phyloP scores from a whole-genome alignment of 2,329 filamentous ascomycete genomes.

The Xylariaceae sp. region DNA sequence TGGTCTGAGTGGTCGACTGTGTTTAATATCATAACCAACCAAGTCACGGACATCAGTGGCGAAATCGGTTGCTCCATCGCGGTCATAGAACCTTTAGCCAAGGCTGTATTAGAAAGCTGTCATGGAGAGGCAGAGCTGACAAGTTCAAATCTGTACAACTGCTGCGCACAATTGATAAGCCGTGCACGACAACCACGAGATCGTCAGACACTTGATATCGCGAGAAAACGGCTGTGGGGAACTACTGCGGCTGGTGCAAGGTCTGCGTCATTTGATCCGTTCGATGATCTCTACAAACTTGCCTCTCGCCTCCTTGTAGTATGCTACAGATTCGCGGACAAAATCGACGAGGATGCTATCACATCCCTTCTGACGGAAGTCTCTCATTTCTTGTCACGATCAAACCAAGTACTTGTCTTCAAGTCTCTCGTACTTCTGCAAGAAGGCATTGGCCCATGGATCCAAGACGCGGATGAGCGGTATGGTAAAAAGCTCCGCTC shows the following conservation, averaged over 20 bases:
- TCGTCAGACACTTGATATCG: constrained; percentile 58
- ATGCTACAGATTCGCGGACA: constrained; percentile 47
- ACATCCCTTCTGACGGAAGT: constrained; percentile 50
- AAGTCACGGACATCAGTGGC: constrained; percentile 58
- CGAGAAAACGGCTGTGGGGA: constrained; percentile 62
- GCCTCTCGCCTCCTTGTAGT: constrained; percentile 47
- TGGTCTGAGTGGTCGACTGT: constrained; percentile 48
- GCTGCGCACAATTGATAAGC: constrained; percentile 41
- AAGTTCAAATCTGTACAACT: constrained; percentile 30
- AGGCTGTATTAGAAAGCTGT: constrained; percentile 41
- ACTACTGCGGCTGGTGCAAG: constrained; percentile 39
- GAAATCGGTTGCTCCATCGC: constrained; percentile 61
- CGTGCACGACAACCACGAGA: constrained; percentile 53
- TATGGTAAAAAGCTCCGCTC: constrained; percentile 39
- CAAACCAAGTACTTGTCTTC: constrained; percentile 45
- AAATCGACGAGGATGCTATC: constrained; percentile 36
- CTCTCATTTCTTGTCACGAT: constrained; percentile 47
- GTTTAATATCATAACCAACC: constrained; percentile 51
- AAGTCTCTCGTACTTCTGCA: constrained; percentile 58
- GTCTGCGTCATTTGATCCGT: constrained; percentile 52
- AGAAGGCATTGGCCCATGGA: constrained; percentile 56
- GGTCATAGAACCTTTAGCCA: constrained; percentile 67
- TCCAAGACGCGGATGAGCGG: constrained; percentile 50
- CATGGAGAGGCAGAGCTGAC: constrained; percentile 19
- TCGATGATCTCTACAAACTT: constrained; percentile 60